A percentile compares a stretch with the other conserved stretches of the same genome.
phyloP scores from a whole-genome alignment of 495 filamentous ascomycete species.

The Penicillium atrosanguineum region DNA sequence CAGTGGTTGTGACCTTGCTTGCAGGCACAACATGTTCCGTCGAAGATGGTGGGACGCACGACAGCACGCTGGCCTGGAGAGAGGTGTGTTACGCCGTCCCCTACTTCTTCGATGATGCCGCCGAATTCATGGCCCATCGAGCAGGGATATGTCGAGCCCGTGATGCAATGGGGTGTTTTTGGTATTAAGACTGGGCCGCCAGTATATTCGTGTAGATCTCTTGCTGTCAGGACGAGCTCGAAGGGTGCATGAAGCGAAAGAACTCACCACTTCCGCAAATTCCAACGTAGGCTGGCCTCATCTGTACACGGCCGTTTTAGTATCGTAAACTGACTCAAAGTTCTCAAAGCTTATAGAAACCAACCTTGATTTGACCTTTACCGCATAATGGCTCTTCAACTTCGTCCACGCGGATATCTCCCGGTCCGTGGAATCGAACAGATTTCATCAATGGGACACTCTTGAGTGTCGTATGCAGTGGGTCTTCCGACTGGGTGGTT shows the following conservation, averaged over 20 bases:
- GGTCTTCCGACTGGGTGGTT: neutral
- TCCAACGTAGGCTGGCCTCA: constrained; percentile 15
- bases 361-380: constrained; percentile 16
- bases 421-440: constrained; percentile 15
- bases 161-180: constrained; percentile 51
- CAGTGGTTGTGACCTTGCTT: constrained; percentile 51
- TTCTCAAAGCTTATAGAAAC: neutral
- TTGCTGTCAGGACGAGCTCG: neutral
- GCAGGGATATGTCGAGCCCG: constrained; percentile 50
- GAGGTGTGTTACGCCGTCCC: constrained; percentile 47
- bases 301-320: neutral
- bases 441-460: constrained; percentile 7
- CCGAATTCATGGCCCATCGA: constrained; percentile 62
- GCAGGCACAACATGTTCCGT: constrained; percentile 54
- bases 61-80: constrained; percentile 52
- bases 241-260: neutral
- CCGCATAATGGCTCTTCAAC: constrained; percentile 15
- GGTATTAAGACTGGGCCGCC: constrained; percentile 55
- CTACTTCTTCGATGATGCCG: constrained; percentile 57
- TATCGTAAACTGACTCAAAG: neutral
- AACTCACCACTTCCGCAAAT: constrained; percentile 14
- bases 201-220: constrained; percentile 20
- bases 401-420: constrained; percentile 15
- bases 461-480: constrained; percentile 6
- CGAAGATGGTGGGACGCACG: constrained; percentile 61